Evolutionary conservation across 305 asterid genomes (phyloP), one percentile per base, ranked within the genome.

Genomic region (Solanum hybrid): DNA sequence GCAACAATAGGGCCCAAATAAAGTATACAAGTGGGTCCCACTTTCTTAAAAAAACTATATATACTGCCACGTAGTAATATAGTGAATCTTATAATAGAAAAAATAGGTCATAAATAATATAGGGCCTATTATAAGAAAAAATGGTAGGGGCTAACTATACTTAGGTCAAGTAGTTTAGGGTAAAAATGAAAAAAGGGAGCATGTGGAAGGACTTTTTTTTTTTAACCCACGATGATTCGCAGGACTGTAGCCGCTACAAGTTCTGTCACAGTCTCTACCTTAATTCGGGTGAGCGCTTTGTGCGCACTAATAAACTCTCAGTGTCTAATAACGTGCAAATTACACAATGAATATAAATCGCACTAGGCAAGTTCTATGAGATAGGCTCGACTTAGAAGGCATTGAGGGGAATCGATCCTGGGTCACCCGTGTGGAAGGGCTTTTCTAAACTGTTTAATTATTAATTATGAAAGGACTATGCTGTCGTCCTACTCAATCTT

Each of bases 1-100:
- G 87, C 27, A 82, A 51, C 72, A 27, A 29, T 81, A 69, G 79
- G 17, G 87, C 22, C 73, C 72, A 46, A 37, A 81, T 40, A 81
- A 8, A 40, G 86, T 40, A 3, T 81, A 81, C 42, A 84, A 14
- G 2, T 10, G 31, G 75, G 87, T 46, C 73, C 75, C 3, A 31
- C 17, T 31, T 5, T 1, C 29, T 9, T 4, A 24, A 5, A 82
- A 46, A 29, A 29, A 37, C 22, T 17, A 51, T 84, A 51, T 29
- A 20, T 51, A 51, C 29, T 84, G 31, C 75, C 87, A 84, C 87
- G 42, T 31, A 29, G 31, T 29, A 64, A 51, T 51, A 14, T 51
- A 14, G 20, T 51, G 64, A 51, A 29, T 46, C 73, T 34, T 16
- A 17, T 5, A 35, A 46, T 46, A 84, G 40, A 56, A 29, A 84